Base-by-base conservation (phyloP, 495 filamentous ascomycete genomes). In the Penicillium coffeae region DNA sequence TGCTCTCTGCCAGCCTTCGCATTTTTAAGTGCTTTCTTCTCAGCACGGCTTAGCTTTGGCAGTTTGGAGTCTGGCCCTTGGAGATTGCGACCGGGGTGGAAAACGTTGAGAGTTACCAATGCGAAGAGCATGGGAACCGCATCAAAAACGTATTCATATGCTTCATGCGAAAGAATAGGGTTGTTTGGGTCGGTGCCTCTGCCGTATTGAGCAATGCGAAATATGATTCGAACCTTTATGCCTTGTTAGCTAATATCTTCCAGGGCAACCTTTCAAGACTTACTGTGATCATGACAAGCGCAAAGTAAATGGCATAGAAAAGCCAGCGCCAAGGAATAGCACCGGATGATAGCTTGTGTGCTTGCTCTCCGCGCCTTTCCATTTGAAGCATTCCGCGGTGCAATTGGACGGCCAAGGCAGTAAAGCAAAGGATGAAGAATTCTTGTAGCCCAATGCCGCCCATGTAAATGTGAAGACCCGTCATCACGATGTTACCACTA, bases 371-470 rank as follows among this genome's bases (percentile, higher is more conserved):
- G 13, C 59, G 62, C 10, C 75, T 66, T n/a, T 79, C 55, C 4
- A 73, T 25, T 16, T 73, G 51, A 1, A 72, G 55, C 18, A 77
- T 25, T 13, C 39, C 18, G 14, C 53, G 46, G 18, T 81, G 79
- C 50, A 84, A 81, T 5, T 63, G 58, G 19, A 78, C 56, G 22
- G 68, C 64, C 2, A 85, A 51, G 0, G 18, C 62, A 1, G 66
- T 21, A 52, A 85, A 85, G 14, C 75, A 37, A 2, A 81, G 12
- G 10, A 87, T 76, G 65, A 85, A 85, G 25, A 73, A 48, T 51
- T 82, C 61, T 52, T 87, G 84, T 1, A 85, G 36, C 5, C 78
- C 78, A 12, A 86, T 74, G 3, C 83, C 84, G 5, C 64, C 76
- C 55, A 52, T 58, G 33, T 58, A 50, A 34, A 87, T 72, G 48